Base-by-base conservation (phyloP, 768 basidiomycete genomes). In the Filobasidium floriforme region DNA sequence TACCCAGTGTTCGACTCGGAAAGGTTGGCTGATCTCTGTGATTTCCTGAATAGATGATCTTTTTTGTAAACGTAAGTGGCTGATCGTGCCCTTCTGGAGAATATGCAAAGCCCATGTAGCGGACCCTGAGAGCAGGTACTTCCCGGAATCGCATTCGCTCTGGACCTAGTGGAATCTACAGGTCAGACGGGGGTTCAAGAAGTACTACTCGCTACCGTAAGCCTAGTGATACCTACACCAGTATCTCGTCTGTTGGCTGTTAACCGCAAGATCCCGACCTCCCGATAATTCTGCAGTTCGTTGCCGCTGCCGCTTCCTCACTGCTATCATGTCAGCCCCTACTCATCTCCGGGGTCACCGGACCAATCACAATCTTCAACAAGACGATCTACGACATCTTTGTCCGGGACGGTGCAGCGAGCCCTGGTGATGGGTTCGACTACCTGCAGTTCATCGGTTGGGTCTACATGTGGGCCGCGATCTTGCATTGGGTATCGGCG, bases 321-420 rank as follows among this genome's bases (percentile, higher is more conserved):
- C 79, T 92, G 46, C 85, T 96, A 62, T 89, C 90, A 1, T 90
- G 88, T 18, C 93, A 97, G 74, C 93, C 93, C 0, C 81, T 96
- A 1, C 89, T 89, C 52, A 92, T 96, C 54, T 89, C 89, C 1
- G 93, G 93, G 5, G 92, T 94, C 1, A 94, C 90, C 55, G 89
- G 89, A 86, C 92, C 92, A 1, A 93, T 93, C 73, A 92, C 91
- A 1, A 89, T 94, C 12, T 87, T 92, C 71, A 93, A 92, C 81
- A 90, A 89, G 80, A 90, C 88, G 1, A 90, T 93, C 54, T 92
- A 84, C 76, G 54, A 32, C 15, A 89, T 92, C 66, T 80, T 90
- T 62, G 51, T 60, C 75, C 75, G 22, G 28, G 59, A 65, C 37
- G 64, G 64, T 2, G 59, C 64, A 18, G 65, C 59, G 9, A 65